Conservation (phyloP, 1,284 basidiomycete species). For the Omphalotus olearius region DNA sequence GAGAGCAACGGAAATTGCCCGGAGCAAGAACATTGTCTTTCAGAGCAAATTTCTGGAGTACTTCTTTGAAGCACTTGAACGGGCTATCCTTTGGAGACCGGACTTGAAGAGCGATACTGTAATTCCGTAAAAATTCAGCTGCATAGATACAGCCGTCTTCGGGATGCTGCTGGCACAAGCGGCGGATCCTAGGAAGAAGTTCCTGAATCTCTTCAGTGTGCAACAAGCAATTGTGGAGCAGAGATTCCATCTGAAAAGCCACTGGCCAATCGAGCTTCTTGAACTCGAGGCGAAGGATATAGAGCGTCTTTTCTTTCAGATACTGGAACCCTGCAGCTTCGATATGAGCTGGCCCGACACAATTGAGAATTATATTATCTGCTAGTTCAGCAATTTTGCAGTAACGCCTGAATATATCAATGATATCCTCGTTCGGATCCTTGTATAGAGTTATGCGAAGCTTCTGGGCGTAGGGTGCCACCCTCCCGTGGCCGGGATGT, state of each 20-base stretch:
- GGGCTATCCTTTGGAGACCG: conserved; percentile 41
- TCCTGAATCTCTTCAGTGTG: conserved; percentile 50
- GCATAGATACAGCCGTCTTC: conserved; percentile 27
- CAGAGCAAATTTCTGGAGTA: conserved; percentile 24
- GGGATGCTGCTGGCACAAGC: conserved; percentile 31
- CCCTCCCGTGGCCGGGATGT: conserved; percentile 44
- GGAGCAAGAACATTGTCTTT: conserved; percentile 18
- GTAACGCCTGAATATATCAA: conserved; percentile 43
- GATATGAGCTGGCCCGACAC: conserved; percentile 28
- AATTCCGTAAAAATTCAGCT: conserved; percentile 48
- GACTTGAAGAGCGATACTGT: conserved; percentile 39
- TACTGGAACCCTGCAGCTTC: conserved; percentile 46
- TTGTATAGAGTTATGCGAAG: conserved; percentile 54
- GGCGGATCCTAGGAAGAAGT: conserved; percentile 38
- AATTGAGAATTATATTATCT: conserved; percentile 25
- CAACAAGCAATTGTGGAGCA: conserved; percentile 55
- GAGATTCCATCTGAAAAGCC: conserved; percentile 66
- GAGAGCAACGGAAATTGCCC: conserved; percentile 50
- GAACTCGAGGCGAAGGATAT: conserved; percentile 39
- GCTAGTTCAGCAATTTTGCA: conserved; percentile 50
- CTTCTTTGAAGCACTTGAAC: conserved; percentile 42
- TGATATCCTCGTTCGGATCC: conserved; percentile 33
- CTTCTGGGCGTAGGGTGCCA: conserved; percentile 64
- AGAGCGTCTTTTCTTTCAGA: conserved; percentile 43
- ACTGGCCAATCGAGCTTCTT: conserved; percentile 49